Evolutionary conservation across 1,284 basidiomycete species (phyloP).

Genomic region (Trichosporon ovoides): DNA sequence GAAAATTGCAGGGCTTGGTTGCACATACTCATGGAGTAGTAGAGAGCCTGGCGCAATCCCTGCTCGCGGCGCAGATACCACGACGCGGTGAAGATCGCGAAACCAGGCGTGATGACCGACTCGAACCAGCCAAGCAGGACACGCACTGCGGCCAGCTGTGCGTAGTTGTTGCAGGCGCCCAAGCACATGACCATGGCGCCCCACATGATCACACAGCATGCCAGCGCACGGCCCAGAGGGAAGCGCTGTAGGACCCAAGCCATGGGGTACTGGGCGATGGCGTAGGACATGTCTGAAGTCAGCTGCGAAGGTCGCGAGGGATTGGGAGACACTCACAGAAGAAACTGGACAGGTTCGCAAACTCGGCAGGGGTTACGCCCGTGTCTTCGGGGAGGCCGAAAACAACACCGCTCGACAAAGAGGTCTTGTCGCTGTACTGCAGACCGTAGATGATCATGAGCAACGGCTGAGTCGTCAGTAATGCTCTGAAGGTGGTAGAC

Average conservation of each 20-base stretch:
- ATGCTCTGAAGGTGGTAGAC: background rate
- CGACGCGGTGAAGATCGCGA: conserved; percentile 18
- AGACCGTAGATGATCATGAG: conserved; percentile 16
- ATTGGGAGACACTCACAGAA: conserved; percentile 8
- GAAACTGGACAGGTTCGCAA: conserved; percentile 20
- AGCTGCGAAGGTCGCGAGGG: background rate
- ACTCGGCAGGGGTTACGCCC: conserved; percentile 26
- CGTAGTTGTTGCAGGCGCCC: conserved; percentile 29
- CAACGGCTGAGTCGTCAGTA: conserved; percentile 6
- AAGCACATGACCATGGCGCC: conserved; percentile 25
- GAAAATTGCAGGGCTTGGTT: no score
- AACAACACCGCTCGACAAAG: conserved; percentile 13
- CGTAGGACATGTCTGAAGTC: conserved; percentile 23
- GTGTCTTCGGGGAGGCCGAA: conserved; percentile 32
- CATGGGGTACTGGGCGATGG: conserved; percentile 30
- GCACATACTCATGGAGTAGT: conserved; percentile 31
- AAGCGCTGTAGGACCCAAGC: conserved; percentile 24
- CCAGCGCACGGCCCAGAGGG: conserved; percentile 26
- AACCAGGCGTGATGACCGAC: conserved; percentile 30
- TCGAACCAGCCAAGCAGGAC: conserved; percentile 32
- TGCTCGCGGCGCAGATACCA: conserved; percentile 21
- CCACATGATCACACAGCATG: conserved; percentile 23
- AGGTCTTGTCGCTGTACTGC: conserved; percentile 17
- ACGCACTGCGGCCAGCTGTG: conserved; percentile 18
- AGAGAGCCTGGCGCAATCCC: conserved; percentile 19